These are phyloP conservation scores for Aspergillus texensis DNA, from an alignment of 2,329 filamentous ascomycete genomes.

Conservation along the genomic window DNA sequence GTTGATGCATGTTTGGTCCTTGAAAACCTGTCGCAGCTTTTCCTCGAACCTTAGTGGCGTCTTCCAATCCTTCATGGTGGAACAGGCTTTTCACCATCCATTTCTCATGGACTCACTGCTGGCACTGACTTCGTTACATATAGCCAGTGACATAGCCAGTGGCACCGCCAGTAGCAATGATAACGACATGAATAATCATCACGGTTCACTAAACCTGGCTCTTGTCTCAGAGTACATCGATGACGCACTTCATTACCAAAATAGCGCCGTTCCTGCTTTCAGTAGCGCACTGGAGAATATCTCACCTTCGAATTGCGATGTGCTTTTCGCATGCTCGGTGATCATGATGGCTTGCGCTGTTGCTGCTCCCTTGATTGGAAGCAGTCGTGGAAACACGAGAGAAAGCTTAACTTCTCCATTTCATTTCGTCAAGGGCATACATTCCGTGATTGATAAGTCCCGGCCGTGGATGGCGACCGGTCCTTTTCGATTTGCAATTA, in stretches of 20 bases:
- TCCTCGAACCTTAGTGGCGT: background rate
- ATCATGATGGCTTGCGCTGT: background rate
- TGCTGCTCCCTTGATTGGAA: background rate
- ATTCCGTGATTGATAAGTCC: background rate
- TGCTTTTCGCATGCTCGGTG: background rate
- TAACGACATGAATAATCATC: background rate
- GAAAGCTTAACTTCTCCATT: background rate
- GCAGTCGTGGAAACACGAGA: background rate
- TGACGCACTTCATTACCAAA: background rate
- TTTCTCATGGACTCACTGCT: background rate
- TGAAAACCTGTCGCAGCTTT: background rate
- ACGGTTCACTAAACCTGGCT: background rate
- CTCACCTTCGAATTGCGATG: background rate
- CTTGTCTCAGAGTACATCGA: background rate
- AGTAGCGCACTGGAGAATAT: background rate
- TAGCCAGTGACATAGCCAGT: background rate
- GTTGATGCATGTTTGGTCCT: background rate
- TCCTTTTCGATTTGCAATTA: background rate
- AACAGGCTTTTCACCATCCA: background rate
- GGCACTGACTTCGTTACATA: background rate
- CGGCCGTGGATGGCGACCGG: background rate
- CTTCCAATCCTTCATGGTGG: background rate
- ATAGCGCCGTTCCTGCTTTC: background rate
- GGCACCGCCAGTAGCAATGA: background rate
- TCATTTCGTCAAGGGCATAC: background rate